These are phyloP conservation scores for Diaporthe sp. DNA, from an alignment of 2,329 filamentous ascomycete genomes.

Conservation along the genomic window DNA sequence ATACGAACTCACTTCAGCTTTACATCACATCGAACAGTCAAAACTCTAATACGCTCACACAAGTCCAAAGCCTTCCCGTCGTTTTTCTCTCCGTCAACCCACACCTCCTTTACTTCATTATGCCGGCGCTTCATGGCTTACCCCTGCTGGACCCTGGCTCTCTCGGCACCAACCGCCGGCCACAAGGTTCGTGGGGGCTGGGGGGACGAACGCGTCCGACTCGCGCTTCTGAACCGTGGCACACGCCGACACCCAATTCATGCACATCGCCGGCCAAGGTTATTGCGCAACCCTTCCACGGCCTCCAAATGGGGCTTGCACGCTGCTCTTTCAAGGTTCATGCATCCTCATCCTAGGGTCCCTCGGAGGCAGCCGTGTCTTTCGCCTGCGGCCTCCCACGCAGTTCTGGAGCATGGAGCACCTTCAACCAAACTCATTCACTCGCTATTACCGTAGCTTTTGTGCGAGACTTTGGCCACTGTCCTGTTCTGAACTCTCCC, in stretches of 20 bases:
- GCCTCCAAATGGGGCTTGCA: background rate
- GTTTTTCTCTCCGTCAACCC: constrained; percentile 4
- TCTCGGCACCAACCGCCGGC: constrained; percentile 15
- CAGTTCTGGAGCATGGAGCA: background rate
- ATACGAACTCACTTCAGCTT: background rate
- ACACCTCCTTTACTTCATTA: background rate
- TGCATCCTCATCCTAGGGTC: background rate
- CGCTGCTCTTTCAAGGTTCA: background rate
- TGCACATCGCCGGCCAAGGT: background rate
- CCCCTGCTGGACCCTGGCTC: background rate
- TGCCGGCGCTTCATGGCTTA: constrained; percentile 8
- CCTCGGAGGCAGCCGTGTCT: background rate
- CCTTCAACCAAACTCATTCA: background rate
- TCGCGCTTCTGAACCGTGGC: background rate
- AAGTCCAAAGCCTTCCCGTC: background rate
- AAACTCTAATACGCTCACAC: background rate
- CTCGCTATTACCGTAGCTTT: background rate
- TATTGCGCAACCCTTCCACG: background rate
- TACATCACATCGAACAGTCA: background rate
- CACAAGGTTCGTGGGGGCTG: background rate
- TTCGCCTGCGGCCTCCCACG: background rate
- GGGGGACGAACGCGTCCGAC: background rate
- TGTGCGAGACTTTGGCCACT: background rate
- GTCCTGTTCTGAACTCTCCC: background rate
- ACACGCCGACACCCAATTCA: background rate